Evolutionary conservation across 1,139 yeast genomes (phyloP), one percentile per base, ranked within the genome.

Genomic region (Torulaspora globosa): DNA sequence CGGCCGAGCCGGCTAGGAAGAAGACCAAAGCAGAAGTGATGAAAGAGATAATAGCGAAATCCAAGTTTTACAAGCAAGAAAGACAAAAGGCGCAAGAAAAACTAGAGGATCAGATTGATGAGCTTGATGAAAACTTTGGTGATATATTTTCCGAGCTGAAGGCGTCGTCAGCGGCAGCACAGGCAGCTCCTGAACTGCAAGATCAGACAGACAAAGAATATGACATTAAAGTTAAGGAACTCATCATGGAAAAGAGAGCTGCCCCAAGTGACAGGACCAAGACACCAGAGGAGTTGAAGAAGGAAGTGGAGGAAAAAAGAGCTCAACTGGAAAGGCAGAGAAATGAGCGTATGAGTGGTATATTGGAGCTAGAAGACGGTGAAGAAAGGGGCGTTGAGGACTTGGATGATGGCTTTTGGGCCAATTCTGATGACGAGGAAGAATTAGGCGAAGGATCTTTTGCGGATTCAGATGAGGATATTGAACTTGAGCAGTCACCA

Each of bases 231-330:
- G 90, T 92, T 26, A 78, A 86, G 50, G 92, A 85, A 59, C 75
- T 92, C 60, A 82, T 82, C 4, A 76, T 85, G 61, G 98, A 94
- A 49, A 79, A 84, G 60, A 77, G 97, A 58, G 90, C 97, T 0
- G 89, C 79, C 8, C 98, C 98, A n/a, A 80, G 94, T n/a, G 96
- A 89, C 50, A 76, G 97, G 66, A 89, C 97, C 1, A 88, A 90
- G 68, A 90, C 97, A 0, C 87, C 79, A 1, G 96, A 92, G 63
- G 98, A 94, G 66, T 51, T 89, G 16, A 75, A 72, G 35, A 72
- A 75, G 44, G 96, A 87, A 60, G 79, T 78, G 54, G 79, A 76
- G 6, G 89, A 82, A 31, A 80, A 77, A 58, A 73, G 76, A 68
- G 78, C 79, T 58, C 78, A 80, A 58, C 72, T 88, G 50, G 97